Base-by-base conservation (phyloP, 2,329 filamentous ascomycete species). In the Verticillium nubilum region DNA sequence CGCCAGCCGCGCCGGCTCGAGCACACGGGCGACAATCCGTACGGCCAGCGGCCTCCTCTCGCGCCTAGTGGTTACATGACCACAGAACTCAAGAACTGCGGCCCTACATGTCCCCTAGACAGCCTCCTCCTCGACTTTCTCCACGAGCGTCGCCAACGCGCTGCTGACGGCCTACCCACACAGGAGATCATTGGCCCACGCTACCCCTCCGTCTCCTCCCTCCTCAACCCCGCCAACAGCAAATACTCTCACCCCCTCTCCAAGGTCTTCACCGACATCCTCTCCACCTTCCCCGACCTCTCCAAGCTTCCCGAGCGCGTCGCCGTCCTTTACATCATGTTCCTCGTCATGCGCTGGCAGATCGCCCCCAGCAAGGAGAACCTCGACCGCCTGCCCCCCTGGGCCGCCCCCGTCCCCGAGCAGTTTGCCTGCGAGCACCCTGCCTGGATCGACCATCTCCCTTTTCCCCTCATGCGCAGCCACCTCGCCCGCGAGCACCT, bases 321-420 rank as follows among this genome's bases (percentile, higher is more conserved):
- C 0, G 92, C 89, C 9, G 86, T 91, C 6, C 80, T 96, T 7
- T 96, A 93, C 71, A 78, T 89, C 69, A 96, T 96, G 90, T 96
- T 96, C 73, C 81, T 93, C 31, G 70, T 92, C 63, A 91, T 95
- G 87, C 84, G 88, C 50, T 97, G 92, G 91, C 87, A 91, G 70
- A 89, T 96, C 59, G 85, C 85, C 28, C 91, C 92, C 0, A 91
- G 90, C 0, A 81, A 82, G 61, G 88, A 92, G 65, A 96, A 92
- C 74, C 93, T 90, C 72, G 85, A 91, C 26, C 82, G 89, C 4
- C 75, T 97, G 12, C 92, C 92, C 0, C 79, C 86, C 4, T 96
- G 89, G 86, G 76, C 87, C 42, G 82, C 81, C 0, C 92, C 92
- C 1, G 77, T 82, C 1, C 79, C 83, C 0, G 81, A 81, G 6